Evolutionary conservation across 345 rosid genomes (phyloP), one percentile per base, ranked within the genome.

Genomic region (Eucalyptus pauciflora): DNA sequence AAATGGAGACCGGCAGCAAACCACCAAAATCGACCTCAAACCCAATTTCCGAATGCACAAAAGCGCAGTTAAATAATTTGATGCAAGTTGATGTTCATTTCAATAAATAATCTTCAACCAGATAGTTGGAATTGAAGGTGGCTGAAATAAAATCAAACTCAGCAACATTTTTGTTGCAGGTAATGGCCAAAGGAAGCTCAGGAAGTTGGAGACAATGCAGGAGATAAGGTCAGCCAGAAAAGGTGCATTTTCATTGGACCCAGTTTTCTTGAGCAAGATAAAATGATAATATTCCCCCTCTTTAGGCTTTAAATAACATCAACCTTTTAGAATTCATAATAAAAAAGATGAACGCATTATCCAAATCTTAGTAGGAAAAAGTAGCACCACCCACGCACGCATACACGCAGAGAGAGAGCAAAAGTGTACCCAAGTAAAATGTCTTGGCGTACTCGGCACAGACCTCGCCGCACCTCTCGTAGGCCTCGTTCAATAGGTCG

Each of bases 371-470:
- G 18, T 16, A 86, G 87, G 8, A 50, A 50, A 86, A 86, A 50
- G 43, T 0, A 86, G 25, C 87, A 33, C 81, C 81, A 33, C 87
- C 27, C 37, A 14, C 7, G 4, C 62, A 18, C 83, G 33, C 50
- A 11, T 22, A 45, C 54, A 7, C 22, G 48, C 71, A 43, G 4
- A 31, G 24, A 86, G 69, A 45, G 86, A 48, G 58, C 58, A 52
- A 14, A 43, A 43, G 22, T 56, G 62, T 90, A 94, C 95, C 95
- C 92, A 94, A 89, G 91, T 94, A 93, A 85, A 94, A 94, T n/a
- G 95, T 94, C 90, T 94, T 94, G 89, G 95, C 95, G 87, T 94
- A 92, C 89, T 94, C 95, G 17, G 93, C 94, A 86, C 95, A 94
- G 85, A 94, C 94, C 88, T 94, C 95, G 86, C 95, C 94, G 86